These are phyloP conservation scores for Talaromyces verruculosus DNA, from an alignment of 2,329 filamentous ascomycete species.

Conservation along the genomic window DNA sequence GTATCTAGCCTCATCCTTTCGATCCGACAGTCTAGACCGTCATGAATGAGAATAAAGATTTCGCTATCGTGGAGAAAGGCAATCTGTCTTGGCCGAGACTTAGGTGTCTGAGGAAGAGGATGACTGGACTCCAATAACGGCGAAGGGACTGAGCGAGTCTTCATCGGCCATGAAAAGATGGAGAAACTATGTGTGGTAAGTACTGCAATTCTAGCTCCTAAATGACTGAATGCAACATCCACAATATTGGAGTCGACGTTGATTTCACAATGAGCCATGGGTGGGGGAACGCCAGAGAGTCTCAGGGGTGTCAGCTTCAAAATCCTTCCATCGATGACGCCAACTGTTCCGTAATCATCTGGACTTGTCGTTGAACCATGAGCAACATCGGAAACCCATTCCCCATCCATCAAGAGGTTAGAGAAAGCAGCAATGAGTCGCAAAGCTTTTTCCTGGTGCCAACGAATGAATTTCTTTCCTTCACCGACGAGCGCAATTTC, in stretches of 20 bases:
- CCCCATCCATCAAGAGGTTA: slow-evolving; percentile 57
- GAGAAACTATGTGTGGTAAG: slow-evolving; percentile 67
- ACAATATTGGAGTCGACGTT: slow-evolving; percentile 61
- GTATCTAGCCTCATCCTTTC: slow-evolving; percentile 38
- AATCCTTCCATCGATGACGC: slow-evolving; percentile 76
- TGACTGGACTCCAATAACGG: slow-evolving; percentile 42
- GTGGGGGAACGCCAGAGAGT: slow-evolving; percentile 82
- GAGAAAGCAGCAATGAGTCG: slow-evolving; percentile 59
- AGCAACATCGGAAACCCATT: slow-evolving; percentile 68
- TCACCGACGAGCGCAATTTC: slow-evolving; percentile 59
- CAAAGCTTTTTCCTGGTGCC: slow-evolving; percentile 85
- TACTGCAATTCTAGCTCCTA: slow-evolving; percentile 67
- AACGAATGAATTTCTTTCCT: slow-evolving; percentile 44
- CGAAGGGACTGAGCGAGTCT: slow-evolving; percentile 39
- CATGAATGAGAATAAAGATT: slow-evolving; percentile 45
- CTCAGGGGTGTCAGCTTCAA: slow-evolving; percentile 85
- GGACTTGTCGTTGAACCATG: slow-evolving; percentile 69
- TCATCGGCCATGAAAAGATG: slow-evolving; percentile 68
- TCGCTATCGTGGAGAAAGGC: slow-evolving; percentile 46
- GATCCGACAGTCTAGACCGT: slow-evolving; percentile 32
- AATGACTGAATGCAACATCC: slow-evolving; percentile 71
- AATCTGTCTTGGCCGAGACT: slow-evolving; percentile 47
- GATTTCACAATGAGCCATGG: slow-evolving; percentile 83
- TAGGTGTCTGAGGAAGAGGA: slow-evolving; percentile 32
- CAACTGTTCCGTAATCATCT: slow-evolving; percentile 74